These are phyloP conservation scores for Pseudopediastrum boryanum DNA, from an alignment of 139 green algal species.

Conservation along the genomic window DNA sequence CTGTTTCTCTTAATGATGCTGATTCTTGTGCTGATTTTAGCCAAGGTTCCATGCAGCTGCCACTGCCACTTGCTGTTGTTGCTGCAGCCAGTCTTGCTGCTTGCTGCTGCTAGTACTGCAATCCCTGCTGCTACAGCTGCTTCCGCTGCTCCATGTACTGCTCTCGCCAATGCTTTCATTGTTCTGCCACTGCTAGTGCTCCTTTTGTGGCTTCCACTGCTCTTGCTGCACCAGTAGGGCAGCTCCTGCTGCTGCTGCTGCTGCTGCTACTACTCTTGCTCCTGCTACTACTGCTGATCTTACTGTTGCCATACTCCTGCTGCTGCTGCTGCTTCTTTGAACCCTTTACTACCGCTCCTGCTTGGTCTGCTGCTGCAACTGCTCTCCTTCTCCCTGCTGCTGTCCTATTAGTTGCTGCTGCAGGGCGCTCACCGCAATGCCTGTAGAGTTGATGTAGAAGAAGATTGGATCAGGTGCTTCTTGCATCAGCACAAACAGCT, in stretches of 20 bases:
- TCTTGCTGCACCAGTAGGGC: neutral
- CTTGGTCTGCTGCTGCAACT: neutral
- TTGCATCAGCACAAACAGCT: slow-evolving; percentile 67
- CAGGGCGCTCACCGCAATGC: slow-evolving; percentile 78
- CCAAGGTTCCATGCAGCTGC: too few species aligned
- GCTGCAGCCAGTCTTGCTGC: neutral
- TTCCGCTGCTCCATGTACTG: neutral
- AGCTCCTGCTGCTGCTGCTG: slow-evolving; percentile 5
- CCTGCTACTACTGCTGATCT: neutral
- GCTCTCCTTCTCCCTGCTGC: neutral
- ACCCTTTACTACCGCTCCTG: neutral
- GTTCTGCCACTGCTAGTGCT: too few species aligned
- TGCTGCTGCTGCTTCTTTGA: too few species aligned
- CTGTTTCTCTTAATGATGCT: too few species aligned
- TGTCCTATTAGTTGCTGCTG: too few species aligned
- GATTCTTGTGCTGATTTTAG: too few species aligned
- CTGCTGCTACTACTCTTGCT: neutral
- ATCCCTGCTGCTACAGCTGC: neutral
- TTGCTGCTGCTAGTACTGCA: neutral
- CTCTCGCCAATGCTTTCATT: too few species aligned
- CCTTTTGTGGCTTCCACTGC: too few species aligned
- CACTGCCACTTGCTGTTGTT: too few species aligned
- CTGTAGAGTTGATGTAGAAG: slow-evolving; percentile 99
- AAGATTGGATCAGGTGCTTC: slow-evolving; percentile 88
- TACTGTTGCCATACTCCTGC: neutral